Evolutionary conservation across 2,329 filamentous ascomycete genomes (phyloP).

Genomic region (Gaeumannomyces tritici): DNA sequence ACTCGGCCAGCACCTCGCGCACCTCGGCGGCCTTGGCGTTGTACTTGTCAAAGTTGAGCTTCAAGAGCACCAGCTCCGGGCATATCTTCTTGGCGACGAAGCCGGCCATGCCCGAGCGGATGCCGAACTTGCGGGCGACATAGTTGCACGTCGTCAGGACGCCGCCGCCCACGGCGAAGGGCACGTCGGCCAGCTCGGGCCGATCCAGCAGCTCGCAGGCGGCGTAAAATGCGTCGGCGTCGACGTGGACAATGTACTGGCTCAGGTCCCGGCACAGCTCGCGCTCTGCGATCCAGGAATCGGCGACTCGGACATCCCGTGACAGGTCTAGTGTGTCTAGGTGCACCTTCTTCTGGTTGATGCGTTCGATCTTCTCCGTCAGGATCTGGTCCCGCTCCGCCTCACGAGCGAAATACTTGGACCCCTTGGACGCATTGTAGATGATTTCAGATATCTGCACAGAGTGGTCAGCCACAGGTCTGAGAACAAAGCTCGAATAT

Average conservation of each 20-base stretch:
- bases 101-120: conserved; percentile 87
- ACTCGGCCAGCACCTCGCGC: conserved; percentile 70
- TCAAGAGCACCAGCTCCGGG: conserved; percentile 71
- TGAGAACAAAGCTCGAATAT: not conserved
- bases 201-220: conserved; percentile 80
- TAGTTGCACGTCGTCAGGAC: conserved; percentile 72
- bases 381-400: conserved; percentile 71
- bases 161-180: conserved; percentile 77
- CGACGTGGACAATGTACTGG: conserved; percentile 81
- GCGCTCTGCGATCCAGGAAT: conserved; percentile 71
- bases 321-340: conserved; percentile 70
- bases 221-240: conserved; percentile 97
- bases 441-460: conserved; percentile 83
- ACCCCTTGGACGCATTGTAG: conserved; percentile 92
- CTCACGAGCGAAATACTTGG: conserved; percentile 92
- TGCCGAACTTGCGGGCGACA: conserved; percentile 78
- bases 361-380: conserved; percentile 76
- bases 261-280: conserved; percentile 72
- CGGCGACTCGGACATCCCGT: conserved; percentile 63
- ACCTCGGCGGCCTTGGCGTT: conserved; percentile 83
- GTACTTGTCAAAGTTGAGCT: conserved; percentile 86
- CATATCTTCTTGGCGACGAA: conserved; percentile 95
- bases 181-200: conserved; percentile 75
- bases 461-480: not conserved
- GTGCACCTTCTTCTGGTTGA: conserved; percentile 63